Conservation (phyloP, 371 early-diverging fungal species). For the Mortierella sp. region DNA sequence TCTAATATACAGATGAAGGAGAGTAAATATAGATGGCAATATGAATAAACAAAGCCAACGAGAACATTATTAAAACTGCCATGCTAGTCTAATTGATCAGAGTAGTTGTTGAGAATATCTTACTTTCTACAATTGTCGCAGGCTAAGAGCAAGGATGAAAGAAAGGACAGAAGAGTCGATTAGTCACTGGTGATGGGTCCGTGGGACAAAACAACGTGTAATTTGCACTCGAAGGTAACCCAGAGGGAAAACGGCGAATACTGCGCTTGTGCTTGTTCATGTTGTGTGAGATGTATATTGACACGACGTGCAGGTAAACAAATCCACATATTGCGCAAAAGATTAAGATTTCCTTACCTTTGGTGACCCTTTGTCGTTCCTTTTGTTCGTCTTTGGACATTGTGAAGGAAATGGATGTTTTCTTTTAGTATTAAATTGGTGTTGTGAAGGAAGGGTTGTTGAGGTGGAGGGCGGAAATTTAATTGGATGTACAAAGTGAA, state of each 20-base stretch:
- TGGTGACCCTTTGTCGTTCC: slow-evolving; percentile 55
- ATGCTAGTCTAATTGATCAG: no score
- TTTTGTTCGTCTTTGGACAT: slow-evolving; percentile 38
- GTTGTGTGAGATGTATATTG: neutral
- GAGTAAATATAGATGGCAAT: no score
- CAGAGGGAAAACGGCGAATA: neutral
- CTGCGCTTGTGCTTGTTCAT: neutral
- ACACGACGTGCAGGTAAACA: no score
- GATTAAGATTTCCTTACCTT: slow-evolving; percentile 28
- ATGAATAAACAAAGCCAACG: no score
- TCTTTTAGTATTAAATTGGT: neutral
- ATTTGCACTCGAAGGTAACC: no score
- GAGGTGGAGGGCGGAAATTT: neutral
- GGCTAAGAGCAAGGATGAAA: slow-evolving; percentile 16
- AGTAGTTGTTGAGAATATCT: slow-evolving; percentile 1
- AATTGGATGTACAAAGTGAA: neutral
- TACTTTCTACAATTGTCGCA: slow-evolving; percentile 58
- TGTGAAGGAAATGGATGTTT: neutral
- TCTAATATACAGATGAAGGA: no score
- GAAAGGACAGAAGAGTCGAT: neutral
- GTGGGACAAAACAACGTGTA: neutral
- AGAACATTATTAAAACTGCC: no score
- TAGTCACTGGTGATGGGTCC: neutral
- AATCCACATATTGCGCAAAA: neutral
- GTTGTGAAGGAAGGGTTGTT: neutral